Conservation (phyloP, 2,329 filamentous ascomycete species). For the Talaromyces islandicus region DNA sequence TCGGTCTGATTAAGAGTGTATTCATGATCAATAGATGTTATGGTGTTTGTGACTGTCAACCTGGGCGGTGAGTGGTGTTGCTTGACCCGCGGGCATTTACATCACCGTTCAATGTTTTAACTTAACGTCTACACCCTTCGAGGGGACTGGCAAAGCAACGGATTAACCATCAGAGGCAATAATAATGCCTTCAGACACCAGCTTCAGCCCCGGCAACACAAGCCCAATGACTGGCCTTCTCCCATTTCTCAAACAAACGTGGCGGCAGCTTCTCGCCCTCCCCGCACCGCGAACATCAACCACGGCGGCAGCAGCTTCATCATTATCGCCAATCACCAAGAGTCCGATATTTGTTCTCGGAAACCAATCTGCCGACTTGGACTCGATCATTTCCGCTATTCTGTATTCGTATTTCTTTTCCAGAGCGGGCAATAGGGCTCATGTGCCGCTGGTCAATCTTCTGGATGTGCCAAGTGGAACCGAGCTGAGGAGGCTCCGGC, state of each 20-base stretch:
- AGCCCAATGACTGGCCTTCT: conserved; percentile 18
- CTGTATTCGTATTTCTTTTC: conserved; percentile 56
- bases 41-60: background rate
- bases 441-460: conserved; percentile 56
- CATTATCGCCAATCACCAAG: conserved; percentile 4
- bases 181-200: conserved; percentile 1
- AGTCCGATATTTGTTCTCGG: conserved; percentile 35
- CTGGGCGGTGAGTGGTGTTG: background rate
- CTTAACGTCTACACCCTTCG: background rate
- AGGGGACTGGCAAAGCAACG: background rate
- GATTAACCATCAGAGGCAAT: background rate
- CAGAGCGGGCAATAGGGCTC: conserved; percentile 29
- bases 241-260: conserved; percentile 32
- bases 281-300: conserved; percentile 16
- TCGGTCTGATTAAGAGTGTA: background rate
- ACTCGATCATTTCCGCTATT: conserved; percentile 57
- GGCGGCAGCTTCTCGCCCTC: conserved; percentile 18
- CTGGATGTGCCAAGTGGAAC: conserved; percentile 37
- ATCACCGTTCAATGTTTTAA: background rate
- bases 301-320: conserved; percentile 1
- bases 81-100: background rate
- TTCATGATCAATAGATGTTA: background rate
- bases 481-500: conserved; percentile 49
- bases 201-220: background rate
- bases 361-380: conserved; percentile 50